Percentiles rank a stretch among this genome's conserved stretches.
phyloP scores from a whole-genome alignment of 495 filamentous ascomycete species.

The Trichocladium antarcticum region DNA sequence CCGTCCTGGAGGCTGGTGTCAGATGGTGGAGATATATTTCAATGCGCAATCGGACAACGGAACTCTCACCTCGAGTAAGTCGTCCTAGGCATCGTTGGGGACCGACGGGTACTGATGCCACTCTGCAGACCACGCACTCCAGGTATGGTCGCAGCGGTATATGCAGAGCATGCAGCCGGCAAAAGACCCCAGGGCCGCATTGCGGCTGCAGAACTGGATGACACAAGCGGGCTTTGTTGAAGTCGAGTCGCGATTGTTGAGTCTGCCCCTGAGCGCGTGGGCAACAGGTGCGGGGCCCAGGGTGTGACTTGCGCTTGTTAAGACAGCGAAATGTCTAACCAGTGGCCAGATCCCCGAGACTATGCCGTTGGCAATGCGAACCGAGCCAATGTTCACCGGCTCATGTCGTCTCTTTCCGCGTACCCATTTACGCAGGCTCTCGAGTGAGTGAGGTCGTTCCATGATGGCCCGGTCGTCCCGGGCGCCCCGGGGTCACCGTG shows the following conservation, averaged over 20 bases:
- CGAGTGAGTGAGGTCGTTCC: conserved; percentile 19
- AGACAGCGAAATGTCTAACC: conserved; percentile 6
- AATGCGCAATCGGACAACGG: conserved; percentile 89
- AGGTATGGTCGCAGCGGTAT: conserved; percentile 61
- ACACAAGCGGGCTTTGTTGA: conserved; percentile 60
- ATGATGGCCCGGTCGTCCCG: too few species aligned
- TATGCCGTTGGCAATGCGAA: conserved; percentile 53
- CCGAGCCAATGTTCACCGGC: conserved; percentile 46
- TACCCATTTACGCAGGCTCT: conserved; percentile 48
- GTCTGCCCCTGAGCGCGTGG: conserved; percentile 65
- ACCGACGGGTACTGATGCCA: conserved; percentile 3
- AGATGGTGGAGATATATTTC: conserved; percentile 81
- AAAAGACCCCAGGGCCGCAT: conserved; percentile 61
- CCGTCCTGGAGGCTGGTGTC: conserved; percentile 66
- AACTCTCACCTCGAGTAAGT: conserved; percentile 51
- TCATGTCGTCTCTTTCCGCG: conserved; percentile 51
- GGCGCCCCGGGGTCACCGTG: neutral
- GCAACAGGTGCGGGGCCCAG: conserved; percentile 45
- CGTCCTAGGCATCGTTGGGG: neutral
- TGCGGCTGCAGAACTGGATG: conserved; percentile 52
- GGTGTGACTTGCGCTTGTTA: neutral
- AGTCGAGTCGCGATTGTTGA: conserved; percentile 57
- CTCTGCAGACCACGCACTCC: conserved; percentile 50
- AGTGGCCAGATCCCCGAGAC: conserved; percentile 45
- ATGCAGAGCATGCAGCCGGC: conserved; percentile 52